Percentiles rank a stretch among this genome's conserved stretches.
These are phyloP conservation scores for Cryptomeria japonica DNA, from an alignment of 75 land plant genomes.

Conservation along the genomic window DNA sequence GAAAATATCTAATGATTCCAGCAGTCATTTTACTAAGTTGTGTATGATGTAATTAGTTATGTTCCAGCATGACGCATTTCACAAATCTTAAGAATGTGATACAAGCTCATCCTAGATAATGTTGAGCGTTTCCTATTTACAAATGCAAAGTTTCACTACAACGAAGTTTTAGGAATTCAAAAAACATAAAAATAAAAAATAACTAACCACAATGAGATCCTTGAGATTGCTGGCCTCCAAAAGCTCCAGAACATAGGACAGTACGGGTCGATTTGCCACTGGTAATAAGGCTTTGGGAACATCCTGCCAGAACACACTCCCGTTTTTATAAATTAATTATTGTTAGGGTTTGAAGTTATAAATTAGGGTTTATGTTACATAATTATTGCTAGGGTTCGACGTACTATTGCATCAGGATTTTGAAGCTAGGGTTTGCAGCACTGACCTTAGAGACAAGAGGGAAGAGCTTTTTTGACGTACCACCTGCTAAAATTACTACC, in stretches of 20 bases:
- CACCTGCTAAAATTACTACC: constrained; percentile 95
- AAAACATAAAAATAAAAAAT: neutral
- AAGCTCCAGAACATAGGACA: constrained; percentile 88
- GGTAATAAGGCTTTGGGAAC: constrained; percentile 92
- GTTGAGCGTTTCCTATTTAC: neutral
- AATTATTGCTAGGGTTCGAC: neutral
- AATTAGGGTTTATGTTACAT: neutral
- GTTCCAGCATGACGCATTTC: neutral
- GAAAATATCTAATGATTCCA: neutral
- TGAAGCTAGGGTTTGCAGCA: neutral
- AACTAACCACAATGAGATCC: constrained; percentile 75
- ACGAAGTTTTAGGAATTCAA: neutral
- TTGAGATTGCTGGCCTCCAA: constrained; percentile 82
- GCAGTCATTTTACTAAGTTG: neutral
- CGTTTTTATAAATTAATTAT: neutral
- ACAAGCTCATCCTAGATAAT: neutral
- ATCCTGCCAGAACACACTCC: constrained; percentile 45
- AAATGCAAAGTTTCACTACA: neutral
- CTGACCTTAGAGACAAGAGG: constrained; percentile 91
- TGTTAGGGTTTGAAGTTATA: neutral
- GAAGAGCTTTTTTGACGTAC: constrained; percentile 66
- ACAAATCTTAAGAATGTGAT: neutral
- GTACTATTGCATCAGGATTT: neutral
- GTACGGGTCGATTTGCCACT: constrained; percentile 85
- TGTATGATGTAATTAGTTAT: neutral